Conservation (phyloP, 2,329 filamentous ascomycete genomes). For the Tolypocladium capitatum region DNA sequence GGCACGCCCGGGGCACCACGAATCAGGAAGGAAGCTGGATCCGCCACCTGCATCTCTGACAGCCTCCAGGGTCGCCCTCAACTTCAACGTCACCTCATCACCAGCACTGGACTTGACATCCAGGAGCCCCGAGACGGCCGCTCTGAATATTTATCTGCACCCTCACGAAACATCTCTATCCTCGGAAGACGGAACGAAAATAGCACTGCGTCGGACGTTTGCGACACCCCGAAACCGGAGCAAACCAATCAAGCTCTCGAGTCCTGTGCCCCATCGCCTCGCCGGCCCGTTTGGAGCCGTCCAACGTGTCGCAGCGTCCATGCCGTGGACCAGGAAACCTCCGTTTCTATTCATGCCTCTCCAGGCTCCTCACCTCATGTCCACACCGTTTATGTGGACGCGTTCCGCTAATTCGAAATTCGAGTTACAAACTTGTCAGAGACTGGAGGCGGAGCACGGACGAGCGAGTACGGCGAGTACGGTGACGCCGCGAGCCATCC, state of each 20-base stretch:
- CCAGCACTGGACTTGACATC: background rate
- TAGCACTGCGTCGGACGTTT: background rate
- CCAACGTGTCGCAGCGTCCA: constrained; percentile 13
- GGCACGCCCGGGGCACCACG: background rate
- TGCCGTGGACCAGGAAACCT: constrained; percentile 9
- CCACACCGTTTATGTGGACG: background rate
- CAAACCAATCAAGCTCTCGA: background rate
- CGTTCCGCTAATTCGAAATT: background rate
- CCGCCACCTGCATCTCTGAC: background rate
- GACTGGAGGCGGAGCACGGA: background rate
- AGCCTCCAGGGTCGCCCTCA: background rate
- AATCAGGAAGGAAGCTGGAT: background rate
- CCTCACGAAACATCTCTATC: background rate
- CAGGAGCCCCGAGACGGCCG: background rate
- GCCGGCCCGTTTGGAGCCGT: constrained; percentile 10
- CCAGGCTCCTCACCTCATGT: background rate
- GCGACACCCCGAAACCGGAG: background rate
- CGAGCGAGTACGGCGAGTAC: too few species aligned
- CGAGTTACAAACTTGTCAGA: background rate
- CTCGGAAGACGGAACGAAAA: background rate
- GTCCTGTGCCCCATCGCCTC: background rate
- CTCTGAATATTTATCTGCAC: too few species aligned
- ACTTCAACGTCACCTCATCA: background rate
- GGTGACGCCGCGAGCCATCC: background rate
- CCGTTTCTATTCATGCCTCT: background rate